A percentile compares a stretch with the other conserved stretches of the same genome.
These are phyloP conservation scores for Kluyveromyces dobzhanskii DNA, from an alignment of 805 yeast species.

Conservation along the genomic window DNA sequence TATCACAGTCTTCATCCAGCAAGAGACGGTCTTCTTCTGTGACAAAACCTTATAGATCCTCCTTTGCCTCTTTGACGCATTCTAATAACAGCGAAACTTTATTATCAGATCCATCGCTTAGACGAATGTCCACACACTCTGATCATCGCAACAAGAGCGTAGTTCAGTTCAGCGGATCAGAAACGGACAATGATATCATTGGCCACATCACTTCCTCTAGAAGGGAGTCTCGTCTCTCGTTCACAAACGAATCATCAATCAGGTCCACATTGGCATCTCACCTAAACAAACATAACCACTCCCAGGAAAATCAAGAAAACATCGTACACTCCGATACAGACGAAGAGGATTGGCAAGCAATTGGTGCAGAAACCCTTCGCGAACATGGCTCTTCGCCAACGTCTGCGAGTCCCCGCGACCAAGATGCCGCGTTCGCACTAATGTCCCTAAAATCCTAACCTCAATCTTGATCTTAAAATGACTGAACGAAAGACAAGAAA, in stretches of 20 bases:
- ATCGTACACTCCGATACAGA: constrained; percentile 64
- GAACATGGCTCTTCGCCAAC: constrained; percentile 6
- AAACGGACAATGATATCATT: constrained; percentile 5
- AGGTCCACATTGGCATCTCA: constrained; percentile 23
- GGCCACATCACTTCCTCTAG: neutral
- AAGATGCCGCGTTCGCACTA: constrained; percentile 24
- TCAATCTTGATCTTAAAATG: no score
- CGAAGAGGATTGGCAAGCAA: constrained; percentile 93
- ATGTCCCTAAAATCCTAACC: constrained; percentile 25
- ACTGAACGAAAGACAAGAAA: no score
- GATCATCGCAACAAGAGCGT: constrained; percentile 5
- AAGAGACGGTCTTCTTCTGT: constrained; percentile 14
- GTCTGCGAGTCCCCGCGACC: constrained; percentile 10
- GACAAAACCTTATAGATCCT: constrained; percentile 11
- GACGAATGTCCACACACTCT: constrained; percentile 4
- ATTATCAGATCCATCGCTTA: constrained; percentile 1
- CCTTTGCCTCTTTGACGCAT: constrained; percentile 2
- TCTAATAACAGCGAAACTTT: constrained; percentile 9
- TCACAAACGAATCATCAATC: constrained; percentile 27
- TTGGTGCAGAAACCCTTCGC: constrained; percentile 70
- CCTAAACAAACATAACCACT: constrained; percentile 10
- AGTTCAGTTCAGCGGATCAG: constrained; percentile 1
- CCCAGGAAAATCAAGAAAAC: constrained; percentile 15
- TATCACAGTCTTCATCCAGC: constrained; percentile 14
- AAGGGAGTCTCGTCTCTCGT: constrained; percentile 23